These are phyloP conservation scores for Calamus simplicifolius DNA, from an alignment of 176 grass and related monocot species.

Conservation along the genomic window DNA sequence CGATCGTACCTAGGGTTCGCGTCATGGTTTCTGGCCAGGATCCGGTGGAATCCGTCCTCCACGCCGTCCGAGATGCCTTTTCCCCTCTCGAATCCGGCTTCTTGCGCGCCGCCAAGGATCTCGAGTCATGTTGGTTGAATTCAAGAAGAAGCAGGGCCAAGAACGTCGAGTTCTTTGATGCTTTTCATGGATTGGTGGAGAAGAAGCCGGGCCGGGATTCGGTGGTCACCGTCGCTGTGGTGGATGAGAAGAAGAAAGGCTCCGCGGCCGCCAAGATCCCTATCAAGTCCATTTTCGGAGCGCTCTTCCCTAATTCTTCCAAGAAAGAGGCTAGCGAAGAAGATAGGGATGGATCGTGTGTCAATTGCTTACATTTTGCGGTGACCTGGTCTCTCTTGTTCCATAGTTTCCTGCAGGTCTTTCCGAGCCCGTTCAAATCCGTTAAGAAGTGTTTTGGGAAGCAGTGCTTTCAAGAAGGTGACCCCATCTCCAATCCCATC, in stretches of 20 bases:
- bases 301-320: slow-evolving; percentile 23
- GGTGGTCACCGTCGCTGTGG: slow-evolving; percentile 4
- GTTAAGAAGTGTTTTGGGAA: slow-evolving; percentile 57
- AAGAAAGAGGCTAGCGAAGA: slow-evolving; percentile 16
- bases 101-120: slow-evolving; percentile 16
- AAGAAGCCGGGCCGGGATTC: slow-evolving; percentile 9
- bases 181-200: slow-evolving; percentile 10
- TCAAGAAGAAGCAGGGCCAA: neutral
- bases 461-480: slow-evolving; percentile 11
- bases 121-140: slow-evolving; percentile 11
- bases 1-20: slow-evolving; percentile 4
- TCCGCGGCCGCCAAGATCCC: slow-evolving; percentile 8
- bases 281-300: slow-evolving; percentile 20
- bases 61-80: slow-evolving; percentile 24
- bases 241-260: slow-evolving; percentile 4
- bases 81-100: slow-evolving; percentile 25
- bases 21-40: slow-evolving; percentile 26
- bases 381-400: slow-evolving; percentile 40
- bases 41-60: slow-evolving; percentile 32
- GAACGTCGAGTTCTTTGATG: slow-evolving; percentile 4
- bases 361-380: slow-evolving; percentile 51
- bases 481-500: neutral
- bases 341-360: slow-evolving; percentile 24
- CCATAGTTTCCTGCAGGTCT: slow-evolving; percentile 32
- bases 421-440: slow-evolving; percentile 62